Evolutionary conservation across 441 rosid species (phyloP).

Genomic region (Syzygium malaccense): DNA sequence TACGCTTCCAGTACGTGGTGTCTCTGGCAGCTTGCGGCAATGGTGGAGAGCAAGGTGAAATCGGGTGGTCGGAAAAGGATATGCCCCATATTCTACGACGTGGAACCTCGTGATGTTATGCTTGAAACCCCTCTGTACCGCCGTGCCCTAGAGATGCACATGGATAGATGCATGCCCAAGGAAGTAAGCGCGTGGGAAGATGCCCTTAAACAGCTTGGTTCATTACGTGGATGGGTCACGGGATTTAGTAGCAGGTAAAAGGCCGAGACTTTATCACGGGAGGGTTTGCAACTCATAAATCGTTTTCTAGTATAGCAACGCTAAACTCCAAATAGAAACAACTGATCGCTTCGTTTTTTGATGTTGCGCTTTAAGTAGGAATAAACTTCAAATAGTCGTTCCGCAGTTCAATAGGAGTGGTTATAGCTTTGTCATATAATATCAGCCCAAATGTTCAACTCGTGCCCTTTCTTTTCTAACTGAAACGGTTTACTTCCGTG

Average conservation of each 20-base stretch:
- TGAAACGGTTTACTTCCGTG: not conserved
- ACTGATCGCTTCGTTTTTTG: not conserved
- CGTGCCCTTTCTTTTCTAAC: not conserved
- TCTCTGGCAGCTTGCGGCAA: not conserved
- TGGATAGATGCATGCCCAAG: accelerated
- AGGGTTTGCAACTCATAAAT: not conserved
- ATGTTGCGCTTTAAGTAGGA: not conserved
- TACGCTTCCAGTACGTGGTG: accelerated
- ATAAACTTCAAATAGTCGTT: not conserved
- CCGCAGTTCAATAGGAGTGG: not conserved
- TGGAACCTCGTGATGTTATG: not conserved
- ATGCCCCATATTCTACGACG: not conserved
- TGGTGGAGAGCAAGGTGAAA: not conserved
- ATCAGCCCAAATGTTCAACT: not conserved
- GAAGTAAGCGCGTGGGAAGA: not conserved
- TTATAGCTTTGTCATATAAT: accelerated
- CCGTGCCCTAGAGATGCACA: accelerated
- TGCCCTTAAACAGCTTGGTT: not conserved
- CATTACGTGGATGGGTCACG: not conserved
- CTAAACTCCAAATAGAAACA: not conserved
- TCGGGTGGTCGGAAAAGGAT: not conserved
- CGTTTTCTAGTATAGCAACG: not conserved
- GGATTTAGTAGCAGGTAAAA: not conserved
- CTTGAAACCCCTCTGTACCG: not conserved
- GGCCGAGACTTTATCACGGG: not conserved